Conservation (phyloP, 2,329 filamentous ascomycete species). For the Aspergillus costaricaensis region DNA sequence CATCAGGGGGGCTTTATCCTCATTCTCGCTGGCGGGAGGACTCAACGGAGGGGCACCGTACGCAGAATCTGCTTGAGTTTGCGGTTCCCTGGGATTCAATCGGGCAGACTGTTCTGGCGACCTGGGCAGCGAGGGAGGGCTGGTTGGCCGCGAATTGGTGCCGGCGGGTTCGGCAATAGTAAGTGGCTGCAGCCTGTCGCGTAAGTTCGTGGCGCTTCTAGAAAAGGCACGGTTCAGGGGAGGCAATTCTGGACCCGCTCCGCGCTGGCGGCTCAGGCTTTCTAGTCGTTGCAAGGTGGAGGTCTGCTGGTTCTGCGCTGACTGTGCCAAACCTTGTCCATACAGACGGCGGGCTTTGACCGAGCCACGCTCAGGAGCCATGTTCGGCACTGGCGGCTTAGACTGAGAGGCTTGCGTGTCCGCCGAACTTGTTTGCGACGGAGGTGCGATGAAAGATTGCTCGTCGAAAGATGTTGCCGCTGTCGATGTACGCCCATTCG, state of each 20-base stretch:
- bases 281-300: constrained; percentile 79
- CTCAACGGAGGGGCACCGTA: constrained; percentile 61
- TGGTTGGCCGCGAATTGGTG: constrained; percentile 33
- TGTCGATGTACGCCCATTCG: constrained; percentile 73
- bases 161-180: constrained; percentile 29
- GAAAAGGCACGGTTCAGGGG: constrained; percentile 49
- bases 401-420: constrained; percentile 27
- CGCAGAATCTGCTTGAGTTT: background rate
- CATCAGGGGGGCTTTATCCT: constrained; percentile 63
- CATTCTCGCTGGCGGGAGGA: constrained; percentile 70
- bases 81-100: background rate
- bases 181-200: constrained; percentile 47
- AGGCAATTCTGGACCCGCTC: constrained; percentile 55
- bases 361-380: constrained; percentile 62
- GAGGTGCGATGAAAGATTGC: constrained; percentile 49
- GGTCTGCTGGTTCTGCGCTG: constrained; percentile 76
- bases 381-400: constrained; percentile 31
- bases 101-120: constrained; percentile 40
- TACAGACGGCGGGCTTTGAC: constrained; percentile 76
- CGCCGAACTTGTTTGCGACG: constrained; percentile 18
- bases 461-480: constrained; percentile 88
- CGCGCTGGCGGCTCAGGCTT: constrained; percentile 68
- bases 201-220: constrained; percentile 68
- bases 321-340: constrained; percentile 76
- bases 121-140: constrained; percentile 46